A percentile compares a stretch with the other conserved stretches of the same genome.
Evolutionary conservation across 495 filamentous ascomycete species (phyloP).

Genomic region (Filosporella fistucella): DNA sequence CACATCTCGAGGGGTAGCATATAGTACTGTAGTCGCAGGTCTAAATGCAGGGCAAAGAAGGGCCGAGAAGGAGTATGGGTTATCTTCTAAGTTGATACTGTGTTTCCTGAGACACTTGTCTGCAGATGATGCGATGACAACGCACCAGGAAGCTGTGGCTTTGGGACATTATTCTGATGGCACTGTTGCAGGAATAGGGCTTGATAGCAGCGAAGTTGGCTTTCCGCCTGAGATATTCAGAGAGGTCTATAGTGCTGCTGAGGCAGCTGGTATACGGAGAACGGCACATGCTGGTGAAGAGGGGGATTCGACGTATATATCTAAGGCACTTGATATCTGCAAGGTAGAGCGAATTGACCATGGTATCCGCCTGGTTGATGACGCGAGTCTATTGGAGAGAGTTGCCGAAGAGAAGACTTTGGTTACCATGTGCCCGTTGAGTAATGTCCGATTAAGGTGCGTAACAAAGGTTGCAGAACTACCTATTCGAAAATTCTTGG

Average conservation of each 20-base stretch:
- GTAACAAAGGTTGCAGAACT: conserved; percentile 51
- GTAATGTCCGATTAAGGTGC: conserved; percentile 63
- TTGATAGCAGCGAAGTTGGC: conserved; percentile 60
- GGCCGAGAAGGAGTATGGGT: conserved; percentile 57
- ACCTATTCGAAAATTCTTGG: conserved; percentile 61
- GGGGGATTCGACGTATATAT: conserved; percentile 62
- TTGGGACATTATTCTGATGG: conserved; percentile 47
- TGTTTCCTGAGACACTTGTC: conserved; percentile 70
- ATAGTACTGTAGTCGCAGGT: conserved; percentile 54
- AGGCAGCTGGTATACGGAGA: conserved; percentile 42
- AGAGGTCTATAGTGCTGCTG: conserved; percentile 51
- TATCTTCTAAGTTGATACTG: conserved; percentile 59
- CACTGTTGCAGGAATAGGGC: conserved; percentile 57
- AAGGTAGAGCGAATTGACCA: conserved; percentile 65
- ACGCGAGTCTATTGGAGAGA: conserved; percentile 50
- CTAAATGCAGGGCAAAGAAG: conserved; percentile 53
- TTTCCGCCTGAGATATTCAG: conserved; percentile 62
- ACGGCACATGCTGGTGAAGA: conserved; percentile 77
- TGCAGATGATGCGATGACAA: conserved; percentile 40
- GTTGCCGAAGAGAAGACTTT: conserved; percentile 52
- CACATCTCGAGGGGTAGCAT: conserved; percentile 54
- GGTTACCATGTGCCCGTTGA: conserved; percentile 68
- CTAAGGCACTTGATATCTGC: conserved; percentile 54
- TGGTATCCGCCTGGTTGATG: conserved; percentile 61
- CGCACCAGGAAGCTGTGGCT: conserved; percentile 43